These are phyloP conservation scores for Gardenia jasminoides DNA, from an alignment of 257 asterid species.

Conservation along the genomic window DNA sequence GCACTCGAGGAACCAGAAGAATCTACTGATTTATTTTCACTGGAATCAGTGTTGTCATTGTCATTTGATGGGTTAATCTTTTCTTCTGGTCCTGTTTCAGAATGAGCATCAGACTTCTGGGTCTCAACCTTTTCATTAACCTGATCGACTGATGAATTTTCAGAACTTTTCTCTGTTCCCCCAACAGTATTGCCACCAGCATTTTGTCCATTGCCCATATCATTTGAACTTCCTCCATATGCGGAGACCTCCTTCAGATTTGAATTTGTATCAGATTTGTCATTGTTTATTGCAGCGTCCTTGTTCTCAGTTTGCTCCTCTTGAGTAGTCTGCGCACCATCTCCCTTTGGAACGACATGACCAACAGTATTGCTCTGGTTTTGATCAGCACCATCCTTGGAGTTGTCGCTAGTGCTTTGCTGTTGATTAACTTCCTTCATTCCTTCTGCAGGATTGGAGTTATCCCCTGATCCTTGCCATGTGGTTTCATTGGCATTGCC, in stretches of 20 bases:
- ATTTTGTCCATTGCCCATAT: slow-evolving; percentile 17
- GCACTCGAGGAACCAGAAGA: slow-evolving; percentile 30
- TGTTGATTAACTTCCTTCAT: slow-evolving; percentile 26
- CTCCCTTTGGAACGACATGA: slow-evolving; percentile 4
- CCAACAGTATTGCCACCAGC: slow-evolving; percentile 13
- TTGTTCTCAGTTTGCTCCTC: slow-evolving; percentile 27
- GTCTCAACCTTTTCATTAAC: slow-evolving; percentile 9
- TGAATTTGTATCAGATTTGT: slow-evolving; percentile 25
- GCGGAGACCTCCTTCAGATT: slow-evolving; percentile 16
- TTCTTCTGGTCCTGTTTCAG: slow-evolving; percentile 32
- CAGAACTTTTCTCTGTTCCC: slow-evolving; percentile 26
- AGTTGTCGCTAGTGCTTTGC: slow-evolving; percentile 16
- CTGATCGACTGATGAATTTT: slow-evolving; percentile 12
- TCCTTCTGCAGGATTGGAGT: slow-evolving; percentile 15
- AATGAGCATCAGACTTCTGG: slow-evolving; percentile 19
- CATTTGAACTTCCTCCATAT: slow-evolving; percentile 15
- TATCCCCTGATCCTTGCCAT: slow-evolving; percentile 9
- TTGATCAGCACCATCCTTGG: slow-evolving; percentile 26
- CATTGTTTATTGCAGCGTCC: slow-evolving; percentile 16
- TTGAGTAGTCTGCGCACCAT: background rate
- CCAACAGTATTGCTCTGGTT: slow-evolving; percentile 23
- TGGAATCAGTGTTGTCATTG: slow-evolving; percentile 42
- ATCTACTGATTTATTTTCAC: slow-evolving; percentile 34
- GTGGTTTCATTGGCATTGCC: slow-evolving; percentile 14
- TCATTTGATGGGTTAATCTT: slow-evolving; percentile 43